A percentile compares a stretch with the other conserved stretches of the same genome.
Conservation (phyloP, 164 flowering plant species). For the Macadamia integrifolia region DNA sequence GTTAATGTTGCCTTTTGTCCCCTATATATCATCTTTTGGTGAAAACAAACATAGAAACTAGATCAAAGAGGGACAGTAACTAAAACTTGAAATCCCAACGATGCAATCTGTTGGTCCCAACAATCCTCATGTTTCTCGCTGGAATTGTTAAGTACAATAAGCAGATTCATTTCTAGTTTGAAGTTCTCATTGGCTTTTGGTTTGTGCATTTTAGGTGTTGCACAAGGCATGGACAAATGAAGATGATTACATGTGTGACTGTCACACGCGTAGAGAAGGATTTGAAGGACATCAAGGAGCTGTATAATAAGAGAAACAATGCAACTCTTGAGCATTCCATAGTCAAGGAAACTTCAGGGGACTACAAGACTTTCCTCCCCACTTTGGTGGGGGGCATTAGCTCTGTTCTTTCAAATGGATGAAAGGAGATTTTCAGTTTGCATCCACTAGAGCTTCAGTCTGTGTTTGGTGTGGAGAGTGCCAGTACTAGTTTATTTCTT, state of each 20-base stretch:
- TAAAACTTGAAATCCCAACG: too few relatives aligned
- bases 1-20: too few relatives aligned
- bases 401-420: neutral
- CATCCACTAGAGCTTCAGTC: too few relatives aligned
- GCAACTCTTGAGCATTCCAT: constrained; percentile 51
- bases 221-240: constrained; percentile 65
- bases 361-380: constrained; percentile 71
- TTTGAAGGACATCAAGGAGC: constrained; percentile 61
- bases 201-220: constrained; percentile 27
- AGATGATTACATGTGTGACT: constrained; percentile 63
- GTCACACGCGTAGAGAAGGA: constrained; percentile 76
- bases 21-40: too few relatives aligned
- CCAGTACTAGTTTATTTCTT: too few relatives aligned
- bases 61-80: too few relatives aligned
- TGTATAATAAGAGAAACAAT: constrained; percentile 63
- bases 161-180: neutral
- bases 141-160: too few relatives aligned
- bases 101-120: too few relatives aligned
- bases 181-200: neutral
- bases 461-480: neutral
- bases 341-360: constrained; percentile 69
- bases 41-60: too few relatives aligned
- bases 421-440: too few relatives aligned
- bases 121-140: too few relatives aligned
- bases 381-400: constrained; percentile 40